A percentile compares a stretch with the other conserved stretches of the same genome.
phyloP scores from a whole-genome alignment of 345 rosid species.

The Acer negundo region DNA sequence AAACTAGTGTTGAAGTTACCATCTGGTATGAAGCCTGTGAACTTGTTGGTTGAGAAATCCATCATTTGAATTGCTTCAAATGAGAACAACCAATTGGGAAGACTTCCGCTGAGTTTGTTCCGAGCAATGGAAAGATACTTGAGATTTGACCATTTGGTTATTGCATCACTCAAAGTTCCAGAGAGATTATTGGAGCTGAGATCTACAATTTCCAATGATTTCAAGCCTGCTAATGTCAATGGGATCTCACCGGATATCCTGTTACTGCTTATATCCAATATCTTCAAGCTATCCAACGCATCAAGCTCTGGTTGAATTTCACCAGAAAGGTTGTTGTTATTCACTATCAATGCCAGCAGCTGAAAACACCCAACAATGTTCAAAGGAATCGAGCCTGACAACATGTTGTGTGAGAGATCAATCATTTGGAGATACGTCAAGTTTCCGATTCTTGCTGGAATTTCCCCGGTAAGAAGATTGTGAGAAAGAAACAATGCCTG shows the following conservation, averaged over 20 bases:
- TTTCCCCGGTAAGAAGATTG: conserved; percentile 71
- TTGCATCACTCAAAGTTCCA: conserved; percentile 77
- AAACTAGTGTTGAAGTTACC: conserved; percentile 71
- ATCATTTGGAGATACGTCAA: conserved; percentile 86
- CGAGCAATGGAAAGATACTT: conserved; percentile 75
- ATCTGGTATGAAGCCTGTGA: conserved; percentile 77
- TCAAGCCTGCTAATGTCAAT: conserved; percentile 80
- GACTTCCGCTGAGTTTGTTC: conserved; percentile 73
- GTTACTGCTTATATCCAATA: conserved; percentile 83
- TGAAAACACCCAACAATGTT: conserved; percentile 90
- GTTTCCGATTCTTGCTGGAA: conserved; percentile 83
- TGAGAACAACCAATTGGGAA: conserved; percentile 79
- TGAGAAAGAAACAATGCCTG: conserved; percentile 88
- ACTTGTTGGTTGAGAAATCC: conserved; percentile 77
- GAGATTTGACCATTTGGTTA: conserved; percentile 82
- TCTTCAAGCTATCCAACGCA: conserved; percentile 76
- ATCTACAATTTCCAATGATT: conserved; percentile 86
- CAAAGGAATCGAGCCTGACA: conserved; percentile 79
- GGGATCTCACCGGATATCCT: conserved; percentile 84
- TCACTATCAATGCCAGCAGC: conserved; percentile 69
- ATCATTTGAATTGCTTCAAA: conserved; percentile 72
- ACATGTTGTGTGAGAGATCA: conserved; percentile 72
- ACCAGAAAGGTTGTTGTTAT: conserved; percentile 77
- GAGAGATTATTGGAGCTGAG: conserved; percentile 82
- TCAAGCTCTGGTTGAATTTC: conserved; percentile 93